phyloP scores from a whole-genome alignment of 768 basidiomycete species.

The Boletales sp. region DNA sequence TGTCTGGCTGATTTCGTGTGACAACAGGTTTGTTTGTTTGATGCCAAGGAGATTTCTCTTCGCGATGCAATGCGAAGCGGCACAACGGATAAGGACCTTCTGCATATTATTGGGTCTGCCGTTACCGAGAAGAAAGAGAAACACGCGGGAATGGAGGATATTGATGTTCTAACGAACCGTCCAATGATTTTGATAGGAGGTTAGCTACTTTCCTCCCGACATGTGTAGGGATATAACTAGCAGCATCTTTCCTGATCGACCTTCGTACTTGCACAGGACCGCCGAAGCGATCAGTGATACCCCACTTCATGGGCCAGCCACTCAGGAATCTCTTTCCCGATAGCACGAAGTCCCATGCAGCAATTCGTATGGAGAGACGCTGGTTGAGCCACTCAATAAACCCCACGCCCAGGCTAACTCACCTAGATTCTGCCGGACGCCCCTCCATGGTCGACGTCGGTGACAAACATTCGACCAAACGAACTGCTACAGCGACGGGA shows the following conservation, averaged over 20 bases:
- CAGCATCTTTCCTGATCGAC: slow-evolving; percentile 19
- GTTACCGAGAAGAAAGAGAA: slow-evolving; percentile 72
- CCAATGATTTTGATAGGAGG: slow-evolving; percentile 95
- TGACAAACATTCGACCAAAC: slow-evolving; percentile 55
- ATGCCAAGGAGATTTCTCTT: slow-evolving; percentile 78
- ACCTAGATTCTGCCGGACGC: slow-evolving; percentile 66
- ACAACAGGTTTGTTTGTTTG: slow-evolving; percentile 79
- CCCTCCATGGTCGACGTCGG: slow-evolving; percentile 84
- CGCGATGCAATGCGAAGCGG: slow-evolving; percentile 69
- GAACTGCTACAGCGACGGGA: slow-evolving; percentile 73
- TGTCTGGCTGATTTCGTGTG: slow-evolving; percentile 1
- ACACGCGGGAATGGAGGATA: slow-evolving; percentile 81
- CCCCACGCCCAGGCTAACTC: slow-evolving; percentile 46
- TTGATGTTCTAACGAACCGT: slow-evolving; percentile 71
- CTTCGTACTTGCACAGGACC: slow-evolving; percentile 22
- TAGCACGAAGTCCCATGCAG: background rate
- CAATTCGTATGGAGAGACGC: slow-evolving; percentile 16
- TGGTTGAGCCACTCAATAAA: slow-evolving; percentile 17
- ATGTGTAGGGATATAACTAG: slow-evolving; percentile 16
- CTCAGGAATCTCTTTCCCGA: background rate
- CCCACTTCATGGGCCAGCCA: background rate
- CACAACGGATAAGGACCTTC: slow-evolving; percentile 59
- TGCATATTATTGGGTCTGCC: slow-evolving; percentile 58
- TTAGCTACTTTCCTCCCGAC: slow-evolving; percentile 52
- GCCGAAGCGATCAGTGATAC: slow-evolving; percentile 1